A percentile compares a stretch with the other conserved stretches of the same genome.
phyloP scores from a whole-genome alignment of 352 stramenopile species.

The Phytophthora nicotianae region DNA sequence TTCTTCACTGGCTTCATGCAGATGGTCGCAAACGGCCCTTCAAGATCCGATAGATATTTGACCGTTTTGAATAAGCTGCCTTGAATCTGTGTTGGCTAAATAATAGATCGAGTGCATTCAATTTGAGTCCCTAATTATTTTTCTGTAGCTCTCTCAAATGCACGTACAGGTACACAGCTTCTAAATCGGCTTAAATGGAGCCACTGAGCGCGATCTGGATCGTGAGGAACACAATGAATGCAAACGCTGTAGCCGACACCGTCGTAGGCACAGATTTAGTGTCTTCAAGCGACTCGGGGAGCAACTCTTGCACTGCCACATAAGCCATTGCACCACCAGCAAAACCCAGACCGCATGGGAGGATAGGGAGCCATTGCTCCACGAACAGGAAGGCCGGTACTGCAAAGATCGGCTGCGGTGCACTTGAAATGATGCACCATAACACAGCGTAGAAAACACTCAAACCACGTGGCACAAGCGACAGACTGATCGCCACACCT shows the following conservation, averaged over 20 bases:
- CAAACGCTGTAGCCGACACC: constrained; percentile 65
- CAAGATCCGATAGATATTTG: constrained; percentile 13
- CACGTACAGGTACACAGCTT: constrained; percentile 13
- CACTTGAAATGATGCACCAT: constrained; percentile 92
- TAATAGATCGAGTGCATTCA: constrained; percentile 31
- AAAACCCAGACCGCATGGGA: constrained; percentile 96
- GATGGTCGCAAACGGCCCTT: constrained; percentile 23
- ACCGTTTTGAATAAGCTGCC: constrained; percentile 13
- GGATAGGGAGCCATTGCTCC: constrained; percentile 93
- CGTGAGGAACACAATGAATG: constrained; percentile 85
- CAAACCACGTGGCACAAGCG: constrained; percentile 93
- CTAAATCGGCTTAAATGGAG: constrained; percentile 31
- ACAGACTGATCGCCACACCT: constrained; percentile 95
- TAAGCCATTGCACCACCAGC: constrained; percentile 97
- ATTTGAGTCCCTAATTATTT: neutral
- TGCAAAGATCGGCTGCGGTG: constrained; percentile 97
- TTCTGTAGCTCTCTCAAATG: constrained; percentile 1
- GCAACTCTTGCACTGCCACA: constrained; percentile 90
- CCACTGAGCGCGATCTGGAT: constrained; percentile 82
- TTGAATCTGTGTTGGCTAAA: constrained; percentile 15
- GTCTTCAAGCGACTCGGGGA: constrained; percentile 85
- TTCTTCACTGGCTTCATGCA: constrained; percentile 22
- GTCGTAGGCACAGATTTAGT: constrained; percentile 80
- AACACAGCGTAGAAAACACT: constrained; percentile 85
- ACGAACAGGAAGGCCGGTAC: constrained; percentile 95